Percentiles rank a stretch among this genome's conserved stretches.
Conservation (phyloP, 2,329 filamentous ascomycete species). For the Penicillium sp. region DNA sequence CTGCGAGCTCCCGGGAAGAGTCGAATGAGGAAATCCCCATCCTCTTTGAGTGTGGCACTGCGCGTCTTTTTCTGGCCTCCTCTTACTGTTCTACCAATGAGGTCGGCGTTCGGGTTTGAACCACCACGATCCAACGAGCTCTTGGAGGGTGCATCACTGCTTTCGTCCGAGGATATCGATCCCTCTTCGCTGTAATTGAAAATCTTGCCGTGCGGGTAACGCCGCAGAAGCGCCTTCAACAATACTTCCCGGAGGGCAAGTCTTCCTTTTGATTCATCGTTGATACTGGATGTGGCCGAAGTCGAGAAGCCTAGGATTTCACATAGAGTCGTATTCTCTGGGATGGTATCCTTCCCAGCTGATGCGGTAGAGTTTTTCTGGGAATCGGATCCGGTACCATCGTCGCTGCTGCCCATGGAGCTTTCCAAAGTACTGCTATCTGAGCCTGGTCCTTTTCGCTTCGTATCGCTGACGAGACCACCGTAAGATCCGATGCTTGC, state of each 20-base stretch:
- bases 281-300: constrained; percentile 11
- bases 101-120: not conserved
- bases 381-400: constrained; percentile 17
- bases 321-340: not conserved
- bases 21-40: constrained; percentile 18
- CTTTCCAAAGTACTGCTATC: not conserved
- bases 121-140: not conserved
- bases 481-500: constrained; percentile 10
- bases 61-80: constrained; percentile 12
- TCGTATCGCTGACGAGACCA: constrained; percentile 3
- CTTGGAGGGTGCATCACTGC: not conserved
- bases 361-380: not conserved
- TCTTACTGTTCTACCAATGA: not conserved
- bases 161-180: constrained; percentile 16
- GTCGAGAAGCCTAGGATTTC: constrained; percentile 8
- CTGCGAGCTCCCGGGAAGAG: constrained; percentile 26
- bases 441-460: not conserved
- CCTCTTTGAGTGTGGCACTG: constrained; percentile 13
- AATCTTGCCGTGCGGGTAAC: constrained; percentile 24
- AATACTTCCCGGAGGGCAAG: constrained; percentile 15
- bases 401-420: constrained; percentile 4
- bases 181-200: constrained; percentile 20
- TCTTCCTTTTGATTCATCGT: not conserved
- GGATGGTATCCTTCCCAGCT: not conserved
- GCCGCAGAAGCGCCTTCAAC: constrained; percentile 14